Evolutionary conservation across 208 protist species (phyloP), one percentile per base, ranked within the genome.

Genomic region (Crithidia brevicula): DNA sequence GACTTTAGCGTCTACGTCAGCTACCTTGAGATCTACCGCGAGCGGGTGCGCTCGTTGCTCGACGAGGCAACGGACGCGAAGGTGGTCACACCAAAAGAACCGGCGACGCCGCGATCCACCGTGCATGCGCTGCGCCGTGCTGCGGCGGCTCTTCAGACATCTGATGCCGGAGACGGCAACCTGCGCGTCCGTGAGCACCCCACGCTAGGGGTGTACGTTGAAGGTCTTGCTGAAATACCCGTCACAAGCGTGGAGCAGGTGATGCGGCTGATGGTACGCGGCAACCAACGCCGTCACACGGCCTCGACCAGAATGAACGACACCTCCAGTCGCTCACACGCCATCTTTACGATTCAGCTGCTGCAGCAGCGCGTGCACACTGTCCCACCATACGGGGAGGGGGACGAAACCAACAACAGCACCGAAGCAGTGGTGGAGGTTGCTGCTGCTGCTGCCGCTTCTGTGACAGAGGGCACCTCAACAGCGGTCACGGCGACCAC

Each of bases 221-320:
- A 96, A 43, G 86, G 85, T 3, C 60, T 93, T 31, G 76, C 74
- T 6, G 82, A 91, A 50, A 82, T 94, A n/a, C 58, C 86, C 2
- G 82, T 91, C 27, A 80, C 74, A 11, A 80, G 74, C 23, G 76
- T 81, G 22, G 78, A 84, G 3, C 66, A 90, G 62, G 79, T 93
- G 50, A 27, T 91, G 51, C 66, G 75, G 23, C 68, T 96, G 34
- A 91, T 98, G 69, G 46, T 67, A 30, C 57, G 72, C 25, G 93
- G 90, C 38, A 95, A 94, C 63, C 49, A 72, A 13, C 57, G 60
- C 51, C 81, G 95, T 0, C 87, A 92, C 74, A 92, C 89, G 7
- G 96, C 93, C 2, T 60, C 74, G 2, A 99, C 98, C 0, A 80
- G 86, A 34, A 98, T 98, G 94, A 99, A 99, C 72, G 88, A 98